A percentile compares a stretch with the other conserved stretches of the same genome.
These are phyloP conservation scores for Ophiostoma populinum DNA, from an alignment of 2,329 filamentous ascomycete genomes.

Conservation along the genomic window DNA sequence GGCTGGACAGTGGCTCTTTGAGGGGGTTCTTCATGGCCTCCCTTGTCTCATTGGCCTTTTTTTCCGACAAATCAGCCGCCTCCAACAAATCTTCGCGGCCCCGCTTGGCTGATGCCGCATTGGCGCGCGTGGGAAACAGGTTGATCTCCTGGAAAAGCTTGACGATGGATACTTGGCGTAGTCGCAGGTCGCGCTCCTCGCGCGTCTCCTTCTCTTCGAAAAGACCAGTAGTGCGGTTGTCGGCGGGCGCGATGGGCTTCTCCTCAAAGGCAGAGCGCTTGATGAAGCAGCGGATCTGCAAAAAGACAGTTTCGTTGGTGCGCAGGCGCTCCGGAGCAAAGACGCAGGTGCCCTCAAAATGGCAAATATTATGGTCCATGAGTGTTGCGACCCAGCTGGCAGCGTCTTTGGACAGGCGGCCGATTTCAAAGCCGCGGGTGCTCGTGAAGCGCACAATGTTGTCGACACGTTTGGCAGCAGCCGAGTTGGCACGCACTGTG, in stretches of 20 bases:
- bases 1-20: background rate
- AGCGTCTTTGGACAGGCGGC: slow-evolving; percentile 69
- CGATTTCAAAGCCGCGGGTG: slow-evolving; percentile 60
- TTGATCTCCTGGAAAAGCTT: slow-evolving; percentile 82
- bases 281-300: slow-evolving; percentile 69
- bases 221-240: slow-evolving; percentile 54
- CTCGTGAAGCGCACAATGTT: slow-evolving; percentile 87
- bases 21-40: slow-evolving; percentile 13
- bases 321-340: slow-evolving; percentile 71
- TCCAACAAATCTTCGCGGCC: slow-evolving; percentile 71
- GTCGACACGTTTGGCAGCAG: slow-evolving; percentile 54
- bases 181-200: slow-evolving; percentile 67
- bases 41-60: slow-evolving; percentile 41
- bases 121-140: slow-evolving; percentile 57
- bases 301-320: slow-evolving; percentile 85
- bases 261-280: slow-evolving; percentile 57
- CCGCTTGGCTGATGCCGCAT: slow-evolving; percentile 56
- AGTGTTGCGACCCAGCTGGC: slow-evolving; percentile 85
- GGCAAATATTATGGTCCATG: slow-evolving; percentile 78
- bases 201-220: slow-evolving; percentile 75
- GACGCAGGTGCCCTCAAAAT: slow-evolving; percentile 74
- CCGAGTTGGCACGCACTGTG: slow-evolving; percentile 23
- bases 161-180: slow-evolving; percentile 76
- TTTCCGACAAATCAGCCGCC: slow-evolving; percentile 77
- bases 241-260: slow-evolving; percentile 40